A percentile compares a stretch with the other conserved stretches of the same genome.
phyloP scores from a whole-genome alignment of 108 stramenopile species.

The Epithemia pelagica region DNA sequence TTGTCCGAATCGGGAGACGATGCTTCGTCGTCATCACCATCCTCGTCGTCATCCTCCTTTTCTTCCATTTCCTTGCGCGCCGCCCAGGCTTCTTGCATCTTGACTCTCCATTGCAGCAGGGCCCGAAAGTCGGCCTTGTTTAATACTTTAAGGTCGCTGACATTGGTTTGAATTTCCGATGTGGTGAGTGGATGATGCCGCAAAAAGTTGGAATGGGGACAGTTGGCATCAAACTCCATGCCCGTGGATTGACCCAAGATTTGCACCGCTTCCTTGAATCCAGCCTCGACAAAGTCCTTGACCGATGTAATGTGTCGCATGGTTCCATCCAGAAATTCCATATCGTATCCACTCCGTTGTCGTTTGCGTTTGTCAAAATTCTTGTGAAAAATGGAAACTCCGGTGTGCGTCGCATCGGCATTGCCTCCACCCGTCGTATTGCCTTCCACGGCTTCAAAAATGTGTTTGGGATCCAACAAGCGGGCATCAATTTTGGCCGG shows the following conservation, averaged over 20 bases:
- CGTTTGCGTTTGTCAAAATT: constrained; percentile 79
- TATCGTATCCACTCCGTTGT: constrained; percentile 90
- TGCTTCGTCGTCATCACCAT: constrained; percentile 29
- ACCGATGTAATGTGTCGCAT: constrained; percentile 72
- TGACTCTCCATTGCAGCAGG: constrained; percentile 89
- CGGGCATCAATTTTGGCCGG: constrained; percentile 93
- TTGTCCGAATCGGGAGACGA: constrained; percentile 19
- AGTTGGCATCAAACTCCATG: constrained; percentile 57
- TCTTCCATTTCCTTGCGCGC: constrained; percentile 36
- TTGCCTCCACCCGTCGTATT: constrained; percentile 61
- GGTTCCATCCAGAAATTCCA: constrained; percentile 69
- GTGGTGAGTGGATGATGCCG: constrained; percentile 82
- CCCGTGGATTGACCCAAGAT: constrained; percentile 84
- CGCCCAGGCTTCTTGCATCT: constrained; percentile 54
- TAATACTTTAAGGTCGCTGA: constrained; percentile 87
- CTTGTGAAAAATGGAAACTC: constrained; percentile 91
- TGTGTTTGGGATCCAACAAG: constrained; percentile 95
- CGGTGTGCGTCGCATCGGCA: constrained; percentile 13
- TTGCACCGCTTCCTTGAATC: constrained; percentile 84
- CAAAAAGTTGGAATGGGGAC: constrained; percentile 49
- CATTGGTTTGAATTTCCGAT: constrained; percentile 78
- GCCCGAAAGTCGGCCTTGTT: constrained; percentile 95
- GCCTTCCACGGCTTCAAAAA: constrained; percentile 86
- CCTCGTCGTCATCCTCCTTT: constrained; percentile 30
- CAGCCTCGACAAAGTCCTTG: constrained; percentile 69